Percentiles rank a stretch among this genome's conserved stretches.
These are phyloP conservation scores for Ogataea pilisensis DNA, from an alignment of 805 yeast genomes.

Conservation along the genomic window DNA sequence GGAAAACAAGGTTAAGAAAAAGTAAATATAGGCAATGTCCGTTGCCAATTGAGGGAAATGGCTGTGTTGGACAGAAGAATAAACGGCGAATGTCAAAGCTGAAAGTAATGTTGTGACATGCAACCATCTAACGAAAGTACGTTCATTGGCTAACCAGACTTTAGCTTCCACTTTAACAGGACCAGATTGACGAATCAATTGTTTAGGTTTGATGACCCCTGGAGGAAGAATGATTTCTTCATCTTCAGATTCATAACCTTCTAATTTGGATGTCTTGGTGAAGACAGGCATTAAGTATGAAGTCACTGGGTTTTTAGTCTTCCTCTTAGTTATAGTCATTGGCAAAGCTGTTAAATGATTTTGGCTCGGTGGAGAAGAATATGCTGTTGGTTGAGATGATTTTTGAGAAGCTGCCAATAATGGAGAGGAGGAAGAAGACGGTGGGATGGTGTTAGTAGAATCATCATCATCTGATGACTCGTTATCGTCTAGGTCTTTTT, in stretches of 20 bases:
- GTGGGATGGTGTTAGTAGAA: too few relatives aligned
- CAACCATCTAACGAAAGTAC: slow-evolving; percentile 95
- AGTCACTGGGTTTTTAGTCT: slow-evolving; percentile 10
- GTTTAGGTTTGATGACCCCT: slow-evolving; percentile 81
- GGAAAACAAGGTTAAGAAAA: slow-evolving; percentile 74
- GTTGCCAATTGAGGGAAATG: slow-evolving; percentile 62
- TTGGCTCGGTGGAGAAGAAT: slow-evolving; percentile 4
- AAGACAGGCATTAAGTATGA: slow-evolving; percentile 31
- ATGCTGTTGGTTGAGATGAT: slow-evolving; percentile 2
- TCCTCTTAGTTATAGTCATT: slow-evolving; percentile 7
- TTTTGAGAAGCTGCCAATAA: slow-evolving; percentile 4
- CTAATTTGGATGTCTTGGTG: slow-evolving; percentile 29
- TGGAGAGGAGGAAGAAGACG: slow-evolving; percentile 37
- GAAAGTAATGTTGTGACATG: slow-evolving; percentile 83
- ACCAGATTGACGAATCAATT: slow-evolving; percentile 80
- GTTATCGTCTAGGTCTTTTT: slow-evolving; percentile 36
- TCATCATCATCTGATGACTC: slow-evolving; percentile 53
- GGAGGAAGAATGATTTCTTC: slow-evolving; percentile 83
- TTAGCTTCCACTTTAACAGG: slow-evolving; percentile 94
- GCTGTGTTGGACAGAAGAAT: slow-evolving; percentile 67
- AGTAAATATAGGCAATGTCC: slow-evolving; percentile 71
- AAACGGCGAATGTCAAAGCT: slow-evolving; percentile 78
- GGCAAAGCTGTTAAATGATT: slow-evolving; percentile 3
- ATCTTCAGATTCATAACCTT: slow-evolving; percentile 69
- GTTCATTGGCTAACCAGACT: slow-evolving; percentile 97